A percentile compares a stretch with the other conserved stretches of the same genome.
These are phyloP conservation scores for Lipomyces sp. DNA, from an alignment of 805 yeast genomes.

Conservation along the genomic window DNA sequence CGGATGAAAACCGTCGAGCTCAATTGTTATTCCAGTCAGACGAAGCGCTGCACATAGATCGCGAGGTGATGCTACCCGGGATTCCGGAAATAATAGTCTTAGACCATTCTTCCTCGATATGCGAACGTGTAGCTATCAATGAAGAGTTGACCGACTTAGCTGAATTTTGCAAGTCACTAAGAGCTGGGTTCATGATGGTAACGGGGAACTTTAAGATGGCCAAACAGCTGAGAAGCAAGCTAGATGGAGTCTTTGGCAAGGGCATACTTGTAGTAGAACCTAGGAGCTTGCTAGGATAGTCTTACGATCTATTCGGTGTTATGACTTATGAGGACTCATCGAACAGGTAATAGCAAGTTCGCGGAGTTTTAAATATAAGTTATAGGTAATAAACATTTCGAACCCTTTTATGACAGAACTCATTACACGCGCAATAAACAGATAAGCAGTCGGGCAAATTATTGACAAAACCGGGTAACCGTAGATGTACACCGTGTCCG, in stretches of 20 bases:
- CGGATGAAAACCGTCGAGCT: conserved; percentile 21
- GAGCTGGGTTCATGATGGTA: too few species aligned
- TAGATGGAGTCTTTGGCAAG: not conserved
- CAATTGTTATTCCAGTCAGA: conserved; percentile 5
- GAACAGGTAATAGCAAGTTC: too few species aligned
- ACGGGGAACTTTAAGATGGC: too few species aligned
- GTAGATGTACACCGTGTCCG: not conserved
- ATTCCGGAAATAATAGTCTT: not conserved
- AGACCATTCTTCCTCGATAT: not conserved
- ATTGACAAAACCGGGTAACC: too few species aligned
- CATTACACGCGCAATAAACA: too few species aligned
- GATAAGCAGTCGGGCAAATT: too few species aligned
- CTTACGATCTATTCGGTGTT: not conserved
- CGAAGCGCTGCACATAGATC: not conserved
- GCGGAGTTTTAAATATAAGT: too few species aligned
- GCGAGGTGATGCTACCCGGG: not conserved
- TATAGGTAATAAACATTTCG: too few species aligned
- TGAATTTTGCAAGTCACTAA: conserved; percentile 5
- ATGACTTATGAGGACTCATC: not conserved
- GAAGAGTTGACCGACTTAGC: conserved; percentile 13
- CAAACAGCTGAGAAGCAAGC: conserved; percentile 1
- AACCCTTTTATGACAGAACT: too few species aligned
- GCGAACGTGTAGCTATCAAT: not conserved
- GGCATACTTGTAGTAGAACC: conserved; percentile 17
- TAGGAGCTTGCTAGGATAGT: conserved; percentile 19